Evolutionary conservation across 306 rosid species (phyloP).

Genomic region (Astragalus glycyphyllos): DNA sequence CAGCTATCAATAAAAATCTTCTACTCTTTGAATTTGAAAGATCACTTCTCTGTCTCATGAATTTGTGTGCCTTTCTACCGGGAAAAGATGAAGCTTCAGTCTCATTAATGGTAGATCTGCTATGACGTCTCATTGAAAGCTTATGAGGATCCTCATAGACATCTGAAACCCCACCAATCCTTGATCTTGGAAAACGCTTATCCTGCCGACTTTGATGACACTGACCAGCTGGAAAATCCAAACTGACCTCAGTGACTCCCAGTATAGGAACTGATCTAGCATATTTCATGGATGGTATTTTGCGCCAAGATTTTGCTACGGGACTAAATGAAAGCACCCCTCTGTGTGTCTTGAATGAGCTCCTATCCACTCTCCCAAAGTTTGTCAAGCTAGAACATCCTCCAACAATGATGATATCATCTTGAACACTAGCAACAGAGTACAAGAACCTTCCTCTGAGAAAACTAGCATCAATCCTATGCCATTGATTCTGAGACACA

Average conservation of each 20-base stretch:
- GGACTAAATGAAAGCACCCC: constrained; percentile 89
- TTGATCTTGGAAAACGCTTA: constrained; percentile 73
- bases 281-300: constrained; percentile 85
- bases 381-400: constrained; percentile 94
- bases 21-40: constrained; percentile 64
- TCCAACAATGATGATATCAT: constrained; percentile 86
- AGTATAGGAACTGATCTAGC: constrained; percentile 88
- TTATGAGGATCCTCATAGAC: constrained; percentile 99
- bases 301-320: constrained; percentile 88
- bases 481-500: constrained; percentile 83
- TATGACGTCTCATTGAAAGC: constrained; percentile 86
- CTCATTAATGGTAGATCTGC: constrained; percentile 64
- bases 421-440: constrained; percentile 78
- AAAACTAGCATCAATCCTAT: constrained; percentile 75
- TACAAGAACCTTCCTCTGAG: constrained; percentile 94
- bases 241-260: constrained; percentile 78
- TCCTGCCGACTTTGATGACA: constrained; percentile 81
- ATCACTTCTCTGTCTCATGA: constrained; percentile 73
- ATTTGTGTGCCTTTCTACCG: constrained; percentile 71
- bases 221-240: constrained; percentile 65
- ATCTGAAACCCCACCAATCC: constrained; percentile 81
- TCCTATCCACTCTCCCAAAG: constrained; percentile 89
- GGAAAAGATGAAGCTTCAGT: constrained; percentile 61
- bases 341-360: constrained; percentile 93
- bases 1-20: constrained; percentile 82